Evolutionary conservation across 345 rosid species (phyloP), one percentile per base, ranked within the genome.

Genomic region (Balakata baccata): DNA sequence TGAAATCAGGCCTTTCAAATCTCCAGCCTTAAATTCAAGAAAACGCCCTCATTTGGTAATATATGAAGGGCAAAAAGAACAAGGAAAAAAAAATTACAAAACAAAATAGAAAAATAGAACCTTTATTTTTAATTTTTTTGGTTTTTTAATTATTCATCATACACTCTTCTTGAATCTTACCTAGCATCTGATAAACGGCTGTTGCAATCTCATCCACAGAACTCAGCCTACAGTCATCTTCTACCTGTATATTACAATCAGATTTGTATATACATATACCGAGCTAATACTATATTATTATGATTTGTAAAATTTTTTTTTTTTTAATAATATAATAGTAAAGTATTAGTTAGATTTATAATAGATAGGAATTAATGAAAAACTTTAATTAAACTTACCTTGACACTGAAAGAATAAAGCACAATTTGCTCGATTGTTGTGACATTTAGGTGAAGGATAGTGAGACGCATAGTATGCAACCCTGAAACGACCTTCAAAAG

Each of bases 391-490:
- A 50, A 29, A 68, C 60, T 61, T 5, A 94, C 98, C 97, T 94
- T 92, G 77, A 89, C 85, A 76, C 93, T 87, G 78, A 92, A 82
- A 70, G 87, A 87, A 78, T 87, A 94, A 58, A 92, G 93, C 63
- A 87, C 91, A 73, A 78, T 75, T 53, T 88, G 84, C 46, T 85
- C 82, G 73, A 75, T 80, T 16, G 94, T 89, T 52, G 89, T 82
- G 84, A 94, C 90, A 71, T 89, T 94, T 58, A 94, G 84, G 75
- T 94, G 98, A 71, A 94, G 91, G 39, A 92, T 79, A 8, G 85
- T 81, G 73, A 94, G 87, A 53, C 94, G 80, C 84, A 92, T 53
- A 67, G 8, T 80, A 10, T 86, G 89, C 81, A 94, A 61, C 45
- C 91, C 92, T 16, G 96, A 80, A 47, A 88, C 89, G 47, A 94